Base-by-base conservation (phyloP, 352 stramenopile species). In the Aphanomyces stellatus region DNA sequence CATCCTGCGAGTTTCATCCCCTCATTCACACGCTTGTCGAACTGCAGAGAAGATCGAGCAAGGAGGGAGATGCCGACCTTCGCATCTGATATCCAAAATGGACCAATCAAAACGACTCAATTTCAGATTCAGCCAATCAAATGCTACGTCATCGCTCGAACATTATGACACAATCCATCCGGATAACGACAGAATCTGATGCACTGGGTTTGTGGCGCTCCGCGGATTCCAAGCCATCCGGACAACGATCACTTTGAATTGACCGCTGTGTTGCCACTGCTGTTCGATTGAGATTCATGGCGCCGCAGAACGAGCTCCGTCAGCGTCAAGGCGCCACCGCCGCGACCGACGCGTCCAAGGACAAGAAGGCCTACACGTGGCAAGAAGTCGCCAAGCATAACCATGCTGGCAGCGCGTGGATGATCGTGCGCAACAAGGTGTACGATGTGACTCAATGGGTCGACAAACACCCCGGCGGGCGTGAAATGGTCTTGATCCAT, bases 321-420 rank as follows among this genome's bases (percentile, higher is more conserved):
- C 78, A 86, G 71, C 84, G 84, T 72, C 87, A 90, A 65, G 27
- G 51, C 25, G 70, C 75, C 10, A 56, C 68, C 40, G 49, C 17
- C 25, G 49, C 22, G 49, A 37, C 25, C 6, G 49, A 33, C 19
- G 1, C 27, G 13, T 37, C 34, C 8, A 24, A 31, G 4, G 41
- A 43, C 13, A 56, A 67, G 43, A 60, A 70, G n/a, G 88, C 88
- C 69, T 97, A 90, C 76, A 98, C 93, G 65, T 98, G 91, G 92
- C 79, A 91, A 63, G 91, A 99, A 53, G 91, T 99, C 51, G 90
- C 96, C 63, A 85, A 96, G 80, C 96, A 99, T 75, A 91, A 96
- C 76, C 97, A 92, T 55, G 87, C 90, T 28, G 76, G 91, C 28
- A 98, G 98, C 85, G 95, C 93, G 25, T 99, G 96, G 96, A 87